phyloP scores from a whole-genome alignment of 129 eudicot species.

The Saposhnikovia divaricata region DNA sequence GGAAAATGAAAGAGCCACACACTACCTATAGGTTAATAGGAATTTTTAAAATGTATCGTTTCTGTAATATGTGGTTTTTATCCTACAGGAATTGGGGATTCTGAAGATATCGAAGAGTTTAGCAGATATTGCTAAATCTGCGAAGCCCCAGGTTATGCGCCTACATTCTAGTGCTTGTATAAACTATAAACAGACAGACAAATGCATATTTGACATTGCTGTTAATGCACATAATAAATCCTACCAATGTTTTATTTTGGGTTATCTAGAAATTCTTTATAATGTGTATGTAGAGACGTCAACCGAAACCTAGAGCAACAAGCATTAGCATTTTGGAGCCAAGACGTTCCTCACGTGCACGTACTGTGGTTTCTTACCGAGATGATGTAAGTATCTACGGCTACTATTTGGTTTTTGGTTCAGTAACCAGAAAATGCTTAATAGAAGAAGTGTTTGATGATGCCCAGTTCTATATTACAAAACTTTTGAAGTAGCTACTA shows the following conservation, averaged over 20 bases:
- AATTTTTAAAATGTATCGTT: neutral
- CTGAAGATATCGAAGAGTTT: conserved; percentile 50
- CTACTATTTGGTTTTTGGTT: neutral
- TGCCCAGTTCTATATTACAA: neutral
- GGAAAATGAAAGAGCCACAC: no score
- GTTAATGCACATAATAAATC: neutral
- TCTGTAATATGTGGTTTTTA: neutral
- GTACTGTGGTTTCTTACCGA: conserved; percentile 49
- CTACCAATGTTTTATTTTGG: neutral
- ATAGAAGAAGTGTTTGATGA: neutral
- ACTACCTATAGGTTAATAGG: no score
- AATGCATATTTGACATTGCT: neutral
- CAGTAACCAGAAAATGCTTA: neutral
- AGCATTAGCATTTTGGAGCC: conserved; percentile 32
- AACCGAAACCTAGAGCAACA: conserved; percentile 32
- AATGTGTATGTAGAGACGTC: conserved; percentile 32
- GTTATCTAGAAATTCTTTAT: neutral
- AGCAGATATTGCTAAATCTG: conserved; percentile 44
- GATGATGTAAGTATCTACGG: conserved; percentile 51
- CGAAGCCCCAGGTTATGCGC: conserved; percentile 47
- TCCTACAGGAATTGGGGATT: conserved; percentile 61
- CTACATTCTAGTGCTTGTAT: neutral
- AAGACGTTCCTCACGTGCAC: conserved; percentile 80
- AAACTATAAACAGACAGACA: neutral
- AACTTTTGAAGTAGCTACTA: neutral